Evolutionary conservation across 1,284 basidiomycete genomes (phyloP).

Genomic region (Melampsora abietis-canadensis): DNA sequence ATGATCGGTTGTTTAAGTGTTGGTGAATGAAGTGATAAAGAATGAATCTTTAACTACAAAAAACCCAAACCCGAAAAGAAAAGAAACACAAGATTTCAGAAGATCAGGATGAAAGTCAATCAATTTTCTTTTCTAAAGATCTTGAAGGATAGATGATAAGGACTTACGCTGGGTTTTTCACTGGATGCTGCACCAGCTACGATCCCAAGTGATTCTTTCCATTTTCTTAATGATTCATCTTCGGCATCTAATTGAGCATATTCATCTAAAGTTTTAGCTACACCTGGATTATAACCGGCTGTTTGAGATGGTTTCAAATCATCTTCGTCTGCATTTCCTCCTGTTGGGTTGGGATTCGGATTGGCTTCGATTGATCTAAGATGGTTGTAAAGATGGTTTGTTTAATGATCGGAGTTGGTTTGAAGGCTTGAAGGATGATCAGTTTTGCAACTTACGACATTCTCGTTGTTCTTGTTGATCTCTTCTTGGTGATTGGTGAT

Average conservation of each 20-base stretch:
- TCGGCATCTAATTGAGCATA: slow-evolving; percentile 67
- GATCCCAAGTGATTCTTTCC: slow-evolving; percentile 86
- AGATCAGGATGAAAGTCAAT: no score
- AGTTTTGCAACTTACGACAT: no score
- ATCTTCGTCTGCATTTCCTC: slow-evolving; percentile 39
- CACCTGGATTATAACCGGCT: slow-evolving; percentile 53
- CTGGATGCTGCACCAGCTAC: slow-evolving; percentile 59
- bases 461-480: no score
- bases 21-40: slow-evolving; percentile 57
- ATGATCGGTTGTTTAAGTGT: slow-evolving; percentile 55
- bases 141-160: not conserved
- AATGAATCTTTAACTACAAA: slow-evolving; percentile 11
- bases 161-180: slow-evolving; percentile 52
- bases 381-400: no score
- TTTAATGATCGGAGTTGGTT: no score
- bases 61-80: not conserved
- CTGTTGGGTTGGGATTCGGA: not conserved
- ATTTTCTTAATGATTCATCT: slow-evolving; percentile 74
- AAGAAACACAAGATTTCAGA: no score
- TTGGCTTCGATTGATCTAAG: no score
- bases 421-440: no score
- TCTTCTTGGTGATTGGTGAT: no score
- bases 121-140: not conserved
- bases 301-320: slow-evolving; percentile 50
- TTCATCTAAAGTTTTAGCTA: slow-evolving; percentile 58